These are phyloP conservation scores for Aspergillus tubingensis DNA, from an alignment of 2,329 filamentous ascomycete species.

Conservation along the genomic window DNA sequence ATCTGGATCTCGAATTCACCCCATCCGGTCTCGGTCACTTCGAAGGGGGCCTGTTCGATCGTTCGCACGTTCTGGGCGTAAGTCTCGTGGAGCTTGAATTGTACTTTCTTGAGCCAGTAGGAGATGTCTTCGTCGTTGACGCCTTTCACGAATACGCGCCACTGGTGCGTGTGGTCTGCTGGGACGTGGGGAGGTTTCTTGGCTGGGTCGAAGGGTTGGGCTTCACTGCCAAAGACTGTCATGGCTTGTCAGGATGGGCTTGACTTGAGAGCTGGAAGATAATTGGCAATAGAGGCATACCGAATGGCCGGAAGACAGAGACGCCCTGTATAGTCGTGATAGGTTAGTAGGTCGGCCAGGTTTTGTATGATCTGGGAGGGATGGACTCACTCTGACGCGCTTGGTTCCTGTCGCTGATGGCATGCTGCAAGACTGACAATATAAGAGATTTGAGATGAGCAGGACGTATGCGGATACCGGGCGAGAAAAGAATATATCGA, in stretches of 20 bases:
- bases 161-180: constrained; percentile 92
- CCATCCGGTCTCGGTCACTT: constrained; percentile 92
- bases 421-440: constrained; percentile 39
- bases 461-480: background rate
- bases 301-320: constrained; percentile 51
- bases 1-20: constrained; percentile 97
- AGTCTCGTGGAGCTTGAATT: constrained; percentile 97
- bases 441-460: background rate
- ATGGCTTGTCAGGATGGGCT: background rate
- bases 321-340: constrained; percentile 37
- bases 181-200: constrained; percentile 75
- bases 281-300: constrained; percentile 28
- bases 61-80: constrained; percentile 89
- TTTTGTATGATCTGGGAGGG: background rate
- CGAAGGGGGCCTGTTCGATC: constrained; percentile 77
- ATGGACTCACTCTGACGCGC: constrained; percentile 50
- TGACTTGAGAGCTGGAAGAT: too few species aligned
- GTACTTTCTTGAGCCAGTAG: constrained; percentile 94
- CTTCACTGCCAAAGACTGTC: constrained; percentile 76
- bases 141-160: constrained; percentile 91
- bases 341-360: constrained; percentile 22
- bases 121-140: constrained; percentile 87
- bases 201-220: constrained; percentile 73
- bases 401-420: constrained; percentile 57
- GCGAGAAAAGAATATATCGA: too few species aligned